Evolutionary conservation across 2,329 filamentous ascomycete genomes (phyloP).

Genomic region (Aspergillus eucalypticola): DNA sequence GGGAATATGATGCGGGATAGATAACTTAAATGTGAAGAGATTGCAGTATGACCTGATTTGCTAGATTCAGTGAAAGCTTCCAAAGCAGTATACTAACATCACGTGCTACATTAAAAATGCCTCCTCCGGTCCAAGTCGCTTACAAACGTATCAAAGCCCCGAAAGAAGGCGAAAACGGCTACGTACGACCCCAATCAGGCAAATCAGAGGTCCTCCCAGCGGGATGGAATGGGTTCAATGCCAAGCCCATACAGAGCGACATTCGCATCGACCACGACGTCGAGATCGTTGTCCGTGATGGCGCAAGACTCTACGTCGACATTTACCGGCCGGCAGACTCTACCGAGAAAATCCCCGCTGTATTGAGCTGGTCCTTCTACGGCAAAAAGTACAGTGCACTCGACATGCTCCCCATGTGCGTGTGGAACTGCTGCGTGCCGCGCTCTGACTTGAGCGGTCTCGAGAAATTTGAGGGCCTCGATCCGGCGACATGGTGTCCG

Average conservation of each 20-base stretch:
- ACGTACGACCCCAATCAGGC: slow-evolving; percentile 42
- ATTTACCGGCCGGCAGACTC: slow-evolving; percentile 45
- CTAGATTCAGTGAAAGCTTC: background rate
- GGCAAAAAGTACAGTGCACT: slow-evolving; percentile 49
- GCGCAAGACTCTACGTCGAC: slow-evolving; percentile 46
- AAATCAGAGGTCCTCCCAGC: slow-evolving; percentile 41
- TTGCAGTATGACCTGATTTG: background rate
- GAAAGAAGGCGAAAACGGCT: slow-evolving; percentile 43
- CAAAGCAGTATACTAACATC: too few species aligned
- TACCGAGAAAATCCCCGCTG: slow-evolving; percentile 42
- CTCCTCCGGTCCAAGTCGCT: slow-evolving; percentile 33
- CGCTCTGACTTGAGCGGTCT: slow-evolving; percentile 24
- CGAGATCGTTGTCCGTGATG: slow-evolving; percentile 47
- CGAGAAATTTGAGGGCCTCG: slow-evolving; percentile 49
- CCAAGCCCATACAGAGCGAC: slow-evolving; percentile 37
- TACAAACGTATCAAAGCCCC: slow-evolving; percentile 28
- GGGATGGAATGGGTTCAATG: slow-evolving; percentile 41
- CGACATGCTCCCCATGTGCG: slow-evolving; percentile 41
- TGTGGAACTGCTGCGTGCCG: slow-evolving; percentile 43
- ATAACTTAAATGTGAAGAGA: background rate
- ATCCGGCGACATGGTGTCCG: slow-evolving; percentile 38
- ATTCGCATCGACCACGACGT: slow-evolving; percentile 51
- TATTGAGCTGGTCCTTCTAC: slow-evolving; percentile 49
- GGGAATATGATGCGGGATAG: too few species aligned
- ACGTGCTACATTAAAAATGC: slow-evolving; percentile 26